These are phyloP conservation scores for Solanum medicagineum DNA, from an alignment of 257 asterid species.

Conservation along the genomic window DNA sequence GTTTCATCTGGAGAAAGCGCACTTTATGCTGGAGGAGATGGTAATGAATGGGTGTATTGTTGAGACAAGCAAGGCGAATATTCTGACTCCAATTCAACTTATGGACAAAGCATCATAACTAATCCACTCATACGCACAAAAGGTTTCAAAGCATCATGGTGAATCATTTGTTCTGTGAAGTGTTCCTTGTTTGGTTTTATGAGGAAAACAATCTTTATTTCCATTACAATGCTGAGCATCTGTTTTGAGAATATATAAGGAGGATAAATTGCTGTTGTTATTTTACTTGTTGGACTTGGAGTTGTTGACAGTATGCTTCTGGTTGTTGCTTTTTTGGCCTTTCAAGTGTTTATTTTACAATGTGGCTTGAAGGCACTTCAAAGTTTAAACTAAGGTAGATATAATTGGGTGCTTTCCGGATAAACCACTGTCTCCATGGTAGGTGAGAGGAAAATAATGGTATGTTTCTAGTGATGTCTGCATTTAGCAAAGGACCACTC, in stretches of 20 bases:
- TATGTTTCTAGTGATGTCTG: background rate
- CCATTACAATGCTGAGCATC: background rate
- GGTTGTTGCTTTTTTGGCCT: background rate
- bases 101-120: conserved; percentile 67
- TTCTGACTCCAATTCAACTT: conserved; percentile 67
- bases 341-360: background rate
- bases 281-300: background rate
- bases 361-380: background rate
- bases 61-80: conserved; percentile 88
- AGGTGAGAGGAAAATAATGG: background rate
- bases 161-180: background rate
- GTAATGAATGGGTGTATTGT: conserved; percentile 86
- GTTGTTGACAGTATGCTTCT: background rate
- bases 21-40: conserved; percentile 99
- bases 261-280: background rate
- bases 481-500: background rate
- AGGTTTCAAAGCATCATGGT: background rate
- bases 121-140: background rate
- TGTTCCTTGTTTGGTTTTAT: background rate
- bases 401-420: background rate
- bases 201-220: background rate
- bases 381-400: background rate
- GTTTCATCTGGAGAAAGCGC: conserved; percentile 97
- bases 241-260: background rate
- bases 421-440: background rate